Evolutionary conservation across 176 grass and related monocot species (phyloP).

Genomic region (Musa itinerans): DNA sequence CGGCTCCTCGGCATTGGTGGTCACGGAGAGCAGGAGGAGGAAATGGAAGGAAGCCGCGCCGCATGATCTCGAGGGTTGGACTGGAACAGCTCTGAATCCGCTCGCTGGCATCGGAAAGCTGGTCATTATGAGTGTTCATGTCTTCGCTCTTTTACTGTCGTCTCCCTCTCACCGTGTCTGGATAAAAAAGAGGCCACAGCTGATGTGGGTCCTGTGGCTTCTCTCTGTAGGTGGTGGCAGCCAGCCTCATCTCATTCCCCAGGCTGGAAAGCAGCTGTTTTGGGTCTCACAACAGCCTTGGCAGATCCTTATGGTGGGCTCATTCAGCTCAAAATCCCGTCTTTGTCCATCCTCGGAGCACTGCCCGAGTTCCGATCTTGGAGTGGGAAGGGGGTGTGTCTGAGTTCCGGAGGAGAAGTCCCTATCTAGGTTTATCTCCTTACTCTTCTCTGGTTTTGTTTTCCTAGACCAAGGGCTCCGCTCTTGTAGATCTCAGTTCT

Average conservation of each 20-base stretch:
- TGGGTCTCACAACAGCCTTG: not conserved
- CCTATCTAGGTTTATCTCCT: not conserved
- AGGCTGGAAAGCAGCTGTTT: conserved; percentile 13
- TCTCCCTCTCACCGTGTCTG: not conserved
- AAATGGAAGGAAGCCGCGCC: too few species aligned
- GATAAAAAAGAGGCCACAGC: too few species aligned
- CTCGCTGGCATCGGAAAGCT: not conserved
- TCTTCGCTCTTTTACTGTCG: not conserved
- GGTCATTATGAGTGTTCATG: not conserved
- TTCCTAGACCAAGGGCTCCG: too few species aligned
- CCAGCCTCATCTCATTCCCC: conserved; percentile 10
- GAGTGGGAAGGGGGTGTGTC: not conserved
- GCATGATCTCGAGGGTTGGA: too few species aligned
- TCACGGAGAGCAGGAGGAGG: too few species aligned
- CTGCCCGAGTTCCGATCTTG: not conserved
- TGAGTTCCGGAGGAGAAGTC: not conserved
- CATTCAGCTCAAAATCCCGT: not conserved
- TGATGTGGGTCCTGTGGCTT: too few species aligned
- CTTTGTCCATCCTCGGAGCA: not conserved
- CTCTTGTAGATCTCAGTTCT: too few species aligned
- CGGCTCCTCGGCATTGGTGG: too few species aligned
- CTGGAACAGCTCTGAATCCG: not conserved
- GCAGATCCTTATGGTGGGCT: not conserved
- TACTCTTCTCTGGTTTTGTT: not conserved
- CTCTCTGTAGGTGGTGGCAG: not conserved